Percentiles rank a stretch among this genome's conserved stretches.
phyloP scores from a whole-genome alignment of 257 asterid species.

The Craterostigma plantagineum region DNA sequence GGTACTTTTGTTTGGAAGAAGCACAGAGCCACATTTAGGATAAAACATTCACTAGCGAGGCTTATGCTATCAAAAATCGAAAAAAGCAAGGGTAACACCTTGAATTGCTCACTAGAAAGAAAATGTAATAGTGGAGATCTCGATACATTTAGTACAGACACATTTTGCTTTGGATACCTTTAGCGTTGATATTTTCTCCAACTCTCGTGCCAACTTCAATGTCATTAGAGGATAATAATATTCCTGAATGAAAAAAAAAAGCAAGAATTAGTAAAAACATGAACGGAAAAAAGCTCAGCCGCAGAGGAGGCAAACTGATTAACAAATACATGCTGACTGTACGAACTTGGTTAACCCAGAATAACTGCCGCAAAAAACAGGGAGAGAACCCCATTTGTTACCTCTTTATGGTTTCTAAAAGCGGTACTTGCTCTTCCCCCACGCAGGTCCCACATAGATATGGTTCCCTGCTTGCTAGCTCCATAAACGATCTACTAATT shows the following conservation, averaged over 20 bases:
- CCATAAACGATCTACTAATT: conserved; percentile 65
- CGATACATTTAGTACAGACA: not conserved
- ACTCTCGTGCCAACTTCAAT: conserved; percentile 61
- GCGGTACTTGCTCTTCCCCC: conserved; percentile 66
- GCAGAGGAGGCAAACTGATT: not conserved
- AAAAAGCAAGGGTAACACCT: no score
- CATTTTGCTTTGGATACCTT: conserved; percentile 34
- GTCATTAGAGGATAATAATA: conserved; percentile 39
- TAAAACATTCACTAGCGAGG: no score
- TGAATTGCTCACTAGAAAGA: no score
- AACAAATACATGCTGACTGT: no score
- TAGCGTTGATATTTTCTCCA: conserved; percentile 56
- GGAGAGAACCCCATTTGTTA: conserved; percentile 6
- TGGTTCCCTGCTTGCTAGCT: conserved; percentile 64
- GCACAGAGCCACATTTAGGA: no score
- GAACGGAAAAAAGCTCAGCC: not conserved
- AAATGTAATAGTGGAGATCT: no score
- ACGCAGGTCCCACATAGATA: conserved; percentile 83
- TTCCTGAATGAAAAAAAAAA: conserved; percentile 27
- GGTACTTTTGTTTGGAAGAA: no score
- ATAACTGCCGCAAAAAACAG: no score
- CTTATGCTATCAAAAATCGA: no score
- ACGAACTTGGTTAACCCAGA: no score
- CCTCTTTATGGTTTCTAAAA: conserved; percentile 62
- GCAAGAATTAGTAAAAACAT: conserved; percentile 4